These are phyloP conservation scores for Nemania abortiva DNA, from an alignment of 2,329 filamentous ascomycete species.

Conservation along the genomic window DNA sequence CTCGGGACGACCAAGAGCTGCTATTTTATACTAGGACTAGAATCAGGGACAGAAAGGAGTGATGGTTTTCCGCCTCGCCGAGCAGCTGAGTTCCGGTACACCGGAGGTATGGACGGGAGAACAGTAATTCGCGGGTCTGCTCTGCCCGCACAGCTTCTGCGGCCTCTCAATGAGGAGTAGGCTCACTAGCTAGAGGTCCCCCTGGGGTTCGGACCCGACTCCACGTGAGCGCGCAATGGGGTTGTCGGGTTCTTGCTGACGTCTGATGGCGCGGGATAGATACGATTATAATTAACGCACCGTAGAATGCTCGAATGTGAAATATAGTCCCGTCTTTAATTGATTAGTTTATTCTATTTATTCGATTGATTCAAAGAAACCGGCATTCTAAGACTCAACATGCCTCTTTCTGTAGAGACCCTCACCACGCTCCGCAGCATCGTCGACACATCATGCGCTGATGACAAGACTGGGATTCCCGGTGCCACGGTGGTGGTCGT, in stretches of 20 bases:
- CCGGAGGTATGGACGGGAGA: not conserved
- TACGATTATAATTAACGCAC: not conserved
- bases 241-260: not conserved
- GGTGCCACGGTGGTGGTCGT: constrained; percentile 53
- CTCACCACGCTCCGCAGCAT: constrained; percentile 40
- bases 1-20: not conserved
- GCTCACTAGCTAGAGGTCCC: no score
- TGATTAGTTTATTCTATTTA: not conserved
- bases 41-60: not conserved
- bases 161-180: not conserved
- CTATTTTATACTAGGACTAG: not conserved
- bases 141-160: no score
- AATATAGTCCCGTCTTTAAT: not conserved
- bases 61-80: not conserved
- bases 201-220: not conserved
- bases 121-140: constrained; percentile 4
- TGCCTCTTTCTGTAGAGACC: constrained; percentile 41
- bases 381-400: constrained; percentile 15
- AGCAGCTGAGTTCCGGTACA: not conserved
- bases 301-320: not conserved
- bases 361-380: not conserved
- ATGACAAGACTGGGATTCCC: constrained; percentile 34
- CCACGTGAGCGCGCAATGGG: not conserved
- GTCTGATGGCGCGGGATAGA: not conserved
- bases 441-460: constrained; percentile 38